Conservation (phyloP, 495 filamentous ascomycete species). For the Neurospora discreta region DNA sequence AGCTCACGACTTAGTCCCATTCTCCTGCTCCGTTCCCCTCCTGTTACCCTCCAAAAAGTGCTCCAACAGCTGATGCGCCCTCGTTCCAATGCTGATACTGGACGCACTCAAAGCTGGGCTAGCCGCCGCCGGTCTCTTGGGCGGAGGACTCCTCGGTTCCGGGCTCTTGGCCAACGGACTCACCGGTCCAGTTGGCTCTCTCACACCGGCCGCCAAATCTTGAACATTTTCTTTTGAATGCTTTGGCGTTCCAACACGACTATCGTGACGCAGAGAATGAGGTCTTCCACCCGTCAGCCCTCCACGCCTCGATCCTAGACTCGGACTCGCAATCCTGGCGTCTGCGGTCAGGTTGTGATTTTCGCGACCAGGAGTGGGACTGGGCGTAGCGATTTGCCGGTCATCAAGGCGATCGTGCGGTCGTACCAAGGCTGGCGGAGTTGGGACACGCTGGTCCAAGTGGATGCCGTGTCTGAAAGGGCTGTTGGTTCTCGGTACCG, state of each 20-base stretch:
- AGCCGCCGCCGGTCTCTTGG: not conserved
- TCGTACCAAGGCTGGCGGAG: slow-evolving; percentile 3
- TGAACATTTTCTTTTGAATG: not conserved
- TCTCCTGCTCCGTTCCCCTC: not conserved
- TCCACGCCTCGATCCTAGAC: not conserved
- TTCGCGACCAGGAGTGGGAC: slow-evolving; percentile 5
- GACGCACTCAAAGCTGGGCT: not conserved
- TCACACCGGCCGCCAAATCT: not conserved
- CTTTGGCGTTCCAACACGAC: not conserved
- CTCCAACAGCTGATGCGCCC: slow-evolving; percentile 13
- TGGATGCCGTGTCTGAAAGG: slow-evolving; percentile 5
- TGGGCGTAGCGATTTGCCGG: slow-evolving; percentile 4
- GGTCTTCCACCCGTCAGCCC: not conserved
- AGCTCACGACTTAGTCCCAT: not conserved
- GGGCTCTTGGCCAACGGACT: not conserved
- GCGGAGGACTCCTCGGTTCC: not conserved
- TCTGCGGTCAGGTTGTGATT: slow-evolving; percentile 10
- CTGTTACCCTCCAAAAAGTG: slow-evolving; percentile 11
- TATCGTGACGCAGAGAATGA: not conserved
- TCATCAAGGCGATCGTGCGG: slow-evolving; percentile 9
- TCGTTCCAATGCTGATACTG: not conserved
- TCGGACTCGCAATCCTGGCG: slow-evolving; percentile 3
- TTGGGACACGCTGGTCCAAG: slow-evolving; percentile 7
- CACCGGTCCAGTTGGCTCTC: not conserved
- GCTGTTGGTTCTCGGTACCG: not conserved